Conservation (phyloP, 371 early-diverging fungal genomes). For the Syncephalis fuscata region DNA sequence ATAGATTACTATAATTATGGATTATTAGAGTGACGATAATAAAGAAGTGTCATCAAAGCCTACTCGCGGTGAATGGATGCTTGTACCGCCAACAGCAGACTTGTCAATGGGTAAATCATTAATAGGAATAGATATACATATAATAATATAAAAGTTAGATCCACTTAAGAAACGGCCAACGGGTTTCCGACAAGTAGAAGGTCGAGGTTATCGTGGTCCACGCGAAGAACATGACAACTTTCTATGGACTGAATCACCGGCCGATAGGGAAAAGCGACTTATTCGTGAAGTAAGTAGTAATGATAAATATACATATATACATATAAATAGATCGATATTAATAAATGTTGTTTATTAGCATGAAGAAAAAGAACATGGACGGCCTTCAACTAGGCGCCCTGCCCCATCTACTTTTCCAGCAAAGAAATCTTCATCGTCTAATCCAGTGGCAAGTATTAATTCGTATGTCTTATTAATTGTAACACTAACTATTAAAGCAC, state of each 20-base stretch:
- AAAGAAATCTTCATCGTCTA: too few relatives aligned
- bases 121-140: too few relatives aligned
- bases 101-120: conserved; percentile 6
- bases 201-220: background rate
- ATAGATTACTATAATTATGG: too few relatives aligned
- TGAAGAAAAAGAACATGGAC: conserved; percentile 5
- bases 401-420: too few relatives aligned
- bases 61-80: conserved; percentile 46
- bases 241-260: conserved; percentile 44
- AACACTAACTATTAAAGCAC: too few relatives aligned
- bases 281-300: conserved; percentile 6
- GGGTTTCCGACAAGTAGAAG: conserved; percentile 7
- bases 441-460: too few relatives aligned
- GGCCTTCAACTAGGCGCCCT: too few relatives aligned
- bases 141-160: background rate
- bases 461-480: too few relatives aligned
- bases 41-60: conserved; percentile 11
- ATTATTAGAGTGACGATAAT: too few relatives aligned
- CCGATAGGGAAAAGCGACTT: conserved; percentile 22
- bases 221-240: background rate
- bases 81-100: conserved; percentile 39
- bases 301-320: background rate
- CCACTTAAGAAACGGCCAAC: background rate
- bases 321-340: too few relatives aligned
- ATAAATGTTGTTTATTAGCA: background rate